phyloP scores from a whole-genome alignment of 495 filamentous ascomycete species.

The Penicillium pancosmium region DNA sequence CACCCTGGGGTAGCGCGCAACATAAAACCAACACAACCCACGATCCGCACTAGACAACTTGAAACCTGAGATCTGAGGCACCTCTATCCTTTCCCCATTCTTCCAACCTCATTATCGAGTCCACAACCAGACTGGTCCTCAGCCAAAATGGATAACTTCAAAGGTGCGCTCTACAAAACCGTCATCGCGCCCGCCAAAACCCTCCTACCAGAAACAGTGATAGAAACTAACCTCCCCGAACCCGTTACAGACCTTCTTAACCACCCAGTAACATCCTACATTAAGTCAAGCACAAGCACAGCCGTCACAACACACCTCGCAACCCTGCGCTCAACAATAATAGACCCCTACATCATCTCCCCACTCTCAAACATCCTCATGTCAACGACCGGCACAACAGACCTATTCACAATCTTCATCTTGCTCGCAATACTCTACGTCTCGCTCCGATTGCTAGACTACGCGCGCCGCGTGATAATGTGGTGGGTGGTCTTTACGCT shows the following conservation, averaged over 20 bases:
- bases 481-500: constrained; percentile 70
- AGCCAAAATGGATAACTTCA: no score
- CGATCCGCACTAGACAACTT: not conserved
- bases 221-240: not conserved
- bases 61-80: no score
- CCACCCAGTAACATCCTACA: constrained; percentile 20
- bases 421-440: constrained; percentile 60
- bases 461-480: constrained; percentile 66
- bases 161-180: no score
- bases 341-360: constrained; percentile 45
- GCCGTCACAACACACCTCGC: constrained; percentile 34
- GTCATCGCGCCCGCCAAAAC: constrained; percentile 13
- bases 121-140: no score
- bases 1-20: not conserved
- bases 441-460: constrained; percentile 66
- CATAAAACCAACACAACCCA: not conserved
- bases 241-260: constrained; percentile 6
- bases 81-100: no score
- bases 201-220: not conserved
- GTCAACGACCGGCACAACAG: constrained; percentile 52
- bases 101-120: no score
- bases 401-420: constrained; percentile 61
- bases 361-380: constrained; percentile 52
- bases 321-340: constrained; percentile 39
- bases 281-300: not conserved